Evolutionary conservation across 1,284 basidiomycete genomes (phyloP), one percentile per base, ranked within the genome.

Genomic region (Volvariella volvacea): DNA sequence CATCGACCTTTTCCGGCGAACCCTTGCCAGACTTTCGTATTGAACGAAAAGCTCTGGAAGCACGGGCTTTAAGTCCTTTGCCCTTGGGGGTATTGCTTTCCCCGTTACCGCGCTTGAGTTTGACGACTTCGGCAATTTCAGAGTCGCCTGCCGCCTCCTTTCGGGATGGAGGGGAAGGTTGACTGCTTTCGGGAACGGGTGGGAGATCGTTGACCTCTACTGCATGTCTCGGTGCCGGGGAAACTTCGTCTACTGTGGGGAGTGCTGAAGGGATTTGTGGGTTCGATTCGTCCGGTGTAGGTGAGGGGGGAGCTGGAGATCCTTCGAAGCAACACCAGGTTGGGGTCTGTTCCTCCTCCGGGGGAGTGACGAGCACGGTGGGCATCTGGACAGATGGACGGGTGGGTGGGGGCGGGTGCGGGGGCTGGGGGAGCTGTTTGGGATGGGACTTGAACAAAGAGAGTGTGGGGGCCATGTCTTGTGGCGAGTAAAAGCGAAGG

Each of bases 271-370:
- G 30, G 28, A 33, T 31, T 25, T 19, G 43, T 25, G 22, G 45
- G 41, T 39, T 39, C 21, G 19, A 30, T 14, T 42, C 15, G 31
- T 22, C 39, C 36, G 36, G 25, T 25, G 41, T 21, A 19, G 12
- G 25, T 45, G 49, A 48, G 25, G 36, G 3, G 44, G 42, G 48
- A 39, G 48, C 43, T n/a, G 43, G 46, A 15, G 28, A 70, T 61
- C 82, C 80, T 55, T 85, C 73, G 56, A 83, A 84, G 56, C 67
- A 82, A 55, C 78, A 80, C 70, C 74, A 84, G 6, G 81, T 71
- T 6, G 78, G 78, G 9, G 65, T 60, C 38, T 77, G 66, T 54
- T 86, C 83, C 58, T 86, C 83, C 55, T 80, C 83, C 21, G 83
- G 83, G 9, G 83, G 84, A 33, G 77, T 67, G 25, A 86, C 75